A percentile compares a stretch with the other conserved stretches of the same genome.
phyloP scores from a whole-genome alignment of 768 basidiomycete genomes.

The Fomitopsis serialis region DNA sequence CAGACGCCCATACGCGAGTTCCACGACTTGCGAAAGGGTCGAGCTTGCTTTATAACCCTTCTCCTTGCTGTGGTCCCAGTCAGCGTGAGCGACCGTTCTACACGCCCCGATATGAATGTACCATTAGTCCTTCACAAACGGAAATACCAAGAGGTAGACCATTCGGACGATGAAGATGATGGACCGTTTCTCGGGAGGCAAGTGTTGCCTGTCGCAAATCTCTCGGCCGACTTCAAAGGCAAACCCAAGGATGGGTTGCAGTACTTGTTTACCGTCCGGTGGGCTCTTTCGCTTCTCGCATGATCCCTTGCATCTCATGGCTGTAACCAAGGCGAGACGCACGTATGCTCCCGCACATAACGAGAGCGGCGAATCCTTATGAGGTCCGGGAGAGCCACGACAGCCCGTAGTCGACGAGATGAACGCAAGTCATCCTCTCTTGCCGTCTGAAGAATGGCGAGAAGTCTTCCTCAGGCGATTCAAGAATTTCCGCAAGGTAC shows the following conservation, averaged over 20 bases:
- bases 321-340: conserved; percentile 84
- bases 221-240: conserved; percentile 63
- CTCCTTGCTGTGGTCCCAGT: too few relatives aligned
- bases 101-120: too few relatives aligned
- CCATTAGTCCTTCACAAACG: conserved; percentile 52
- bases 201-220: conserved; percentile 74
- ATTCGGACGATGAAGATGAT: conserved; percentile 59
- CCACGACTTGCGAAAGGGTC: too few relatives aligned
- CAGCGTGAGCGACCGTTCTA: too few relatives aligned
- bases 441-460: conserved; percentile 71
- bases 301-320: too few relatives aligned
- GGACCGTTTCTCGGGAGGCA: conserved; percentile 61
- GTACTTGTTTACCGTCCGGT: conserved; percentile 82
- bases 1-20: too few relatives aligned
- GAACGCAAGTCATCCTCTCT: conserved; percentile 17
- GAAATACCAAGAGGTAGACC: conserved; percentile 44
- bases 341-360: conserved; percentile 55
- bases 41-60: too few relatives aligned
- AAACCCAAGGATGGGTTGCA: conserved; percentile 70
- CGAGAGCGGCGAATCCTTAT: conserved; percentile 67
- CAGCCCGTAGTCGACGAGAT: conserved; percentile 10
- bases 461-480: conserved; percentile 51
- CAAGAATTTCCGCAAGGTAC: conserved; percentile 60
- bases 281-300: conserved; percentile 16
- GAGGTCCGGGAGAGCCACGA: conserved; percentile 28